Evolutionary conservation across 495 filamentous ascomycete species (phyloP).

Genomic region (Jackrogersella multiformis): DNA sequence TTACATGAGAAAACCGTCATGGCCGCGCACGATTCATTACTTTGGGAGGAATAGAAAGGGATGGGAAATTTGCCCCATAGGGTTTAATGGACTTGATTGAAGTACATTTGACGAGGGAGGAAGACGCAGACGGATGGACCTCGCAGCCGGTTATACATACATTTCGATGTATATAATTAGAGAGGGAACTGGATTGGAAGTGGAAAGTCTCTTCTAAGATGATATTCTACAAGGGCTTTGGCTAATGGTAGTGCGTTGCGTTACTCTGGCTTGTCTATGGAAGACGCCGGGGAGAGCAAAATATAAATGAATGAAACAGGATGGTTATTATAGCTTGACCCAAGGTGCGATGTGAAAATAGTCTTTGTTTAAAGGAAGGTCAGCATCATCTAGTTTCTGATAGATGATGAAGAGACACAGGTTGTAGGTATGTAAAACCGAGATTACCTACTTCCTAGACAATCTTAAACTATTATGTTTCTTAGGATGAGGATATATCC

Average conservation of each 20-base stretch:
- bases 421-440: too few relatives aligned
- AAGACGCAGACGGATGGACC: background rate
- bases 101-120: background rate
- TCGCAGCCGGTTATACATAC: conserved; percentile 16
- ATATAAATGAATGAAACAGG: background rate
- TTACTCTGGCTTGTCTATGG: background rate
- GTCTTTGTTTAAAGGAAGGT: too few relatives aligned
- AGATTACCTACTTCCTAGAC: too few relatives aligned
- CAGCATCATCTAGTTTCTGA: background rate
- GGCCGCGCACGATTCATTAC: conserved; percentile 13
- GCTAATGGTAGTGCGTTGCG: background rate
- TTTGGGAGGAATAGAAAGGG: conserved; percentile 4
- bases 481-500: background rate
- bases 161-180: conserved; percentile 28
- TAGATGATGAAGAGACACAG: conserved; percentile 2
- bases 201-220: background rate
- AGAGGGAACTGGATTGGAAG: background rate
- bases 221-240: background rate
- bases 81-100: conserved; percentile 19
- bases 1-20: conserved; percentile 23
- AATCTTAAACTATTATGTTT: background rate
- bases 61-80: conserved; percentile 5
- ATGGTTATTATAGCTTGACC: background rate
- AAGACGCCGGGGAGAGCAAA: background rate
- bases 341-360: background rate